Percentiles rank a stretch among this genome's conserved stretches.
Conservation (phyloP, 176 grass and related monocot species). For the Aegilops bicornis region DNA sequence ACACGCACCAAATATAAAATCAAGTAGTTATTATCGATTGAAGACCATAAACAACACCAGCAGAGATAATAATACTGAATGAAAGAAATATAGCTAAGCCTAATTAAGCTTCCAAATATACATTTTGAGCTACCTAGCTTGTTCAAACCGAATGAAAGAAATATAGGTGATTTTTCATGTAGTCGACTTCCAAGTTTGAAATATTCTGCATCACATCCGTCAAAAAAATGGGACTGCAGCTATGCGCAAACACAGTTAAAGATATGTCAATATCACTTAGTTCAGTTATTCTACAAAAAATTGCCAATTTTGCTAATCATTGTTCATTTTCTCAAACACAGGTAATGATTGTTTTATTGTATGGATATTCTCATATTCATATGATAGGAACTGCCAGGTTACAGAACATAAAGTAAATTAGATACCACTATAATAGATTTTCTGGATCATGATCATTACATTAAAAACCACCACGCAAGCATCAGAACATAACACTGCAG, state of each 20-base stretch:
- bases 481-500: not conserved
- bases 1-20: too few relatives aligned
- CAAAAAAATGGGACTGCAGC: not conserved
- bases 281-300: not conserved
- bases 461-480: too few relatives aligned
- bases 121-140: not conserved
- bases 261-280: not conserved
- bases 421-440: not conserved
- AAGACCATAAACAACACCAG: not conserved
- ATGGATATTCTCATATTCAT: not conserved
- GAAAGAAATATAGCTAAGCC: not conserved
- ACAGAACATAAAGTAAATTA: not conserved
- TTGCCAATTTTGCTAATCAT: not conserved
- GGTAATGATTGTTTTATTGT: not conserved
- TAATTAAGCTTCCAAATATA: not conserved
- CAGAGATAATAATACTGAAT: not conserved
- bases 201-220: too few relatives aligned
- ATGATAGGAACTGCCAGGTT: not conserved
- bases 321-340: not conserved
- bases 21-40: not conserved
- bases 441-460: not conserved
- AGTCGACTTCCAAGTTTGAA: not conserved
- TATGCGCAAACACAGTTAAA: not conserved
- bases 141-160: not conserved
- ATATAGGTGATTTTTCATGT: not conserved